Base-by-base conservation (phyloP, 208 protist species). In the Kentomonas sorsogonicus region DNA sequence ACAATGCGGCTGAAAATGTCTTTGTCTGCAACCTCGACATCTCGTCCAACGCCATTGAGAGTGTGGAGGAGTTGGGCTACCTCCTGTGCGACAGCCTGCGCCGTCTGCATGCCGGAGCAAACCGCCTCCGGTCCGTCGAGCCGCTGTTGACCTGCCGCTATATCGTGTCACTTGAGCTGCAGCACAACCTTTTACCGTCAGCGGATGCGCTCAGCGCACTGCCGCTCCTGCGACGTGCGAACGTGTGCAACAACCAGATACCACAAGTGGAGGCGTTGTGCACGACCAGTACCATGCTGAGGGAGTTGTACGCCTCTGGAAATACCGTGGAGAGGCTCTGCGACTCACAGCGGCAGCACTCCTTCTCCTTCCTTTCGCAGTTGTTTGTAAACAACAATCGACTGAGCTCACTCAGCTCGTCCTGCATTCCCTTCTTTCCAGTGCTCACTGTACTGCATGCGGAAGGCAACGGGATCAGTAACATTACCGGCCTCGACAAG, bases 361-460 rank as follows among this genome's bases (percentile, higher is more conserved):
- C 61, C 6, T 74, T 77, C 27, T 25, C 62, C 23, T 89, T 76
- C 33, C 57, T 95, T 2, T 75, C 66, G 15, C 74, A 93, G 46
- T 69, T 95, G 3, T 91, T 91, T 53, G 48, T 93, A 10, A 91
- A 89, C 55, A 56, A 83, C 50, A 79, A 77, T 47, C 36, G 52
- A 16, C 66, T 95, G 23, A 61, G 63, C 20, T 30, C 43, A 0
- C 53, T 93, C 2, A 40, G 59, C 10, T 50, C 31, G 26, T 63
- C 67, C 4, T 39, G 47, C 23, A 69, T 86, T 38, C 44, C 66
- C 29, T 86, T 68, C 76, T 63, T 93, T 46, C 89, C 89, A 23
- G 50, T 84, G 23, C 65, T 95, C 5, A 65, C 74, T 9, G 74
- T 87, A 0, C 43, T 95, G 27, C 82, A 95, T 58, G 65, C 68